Percentiles rank a stretch among this genome's conserved stretches.
These are phyloP conservation scores for Litchi chinensis DNA, from an alignment of 345 rosid species.

Conservation along the genomic window DNA sequence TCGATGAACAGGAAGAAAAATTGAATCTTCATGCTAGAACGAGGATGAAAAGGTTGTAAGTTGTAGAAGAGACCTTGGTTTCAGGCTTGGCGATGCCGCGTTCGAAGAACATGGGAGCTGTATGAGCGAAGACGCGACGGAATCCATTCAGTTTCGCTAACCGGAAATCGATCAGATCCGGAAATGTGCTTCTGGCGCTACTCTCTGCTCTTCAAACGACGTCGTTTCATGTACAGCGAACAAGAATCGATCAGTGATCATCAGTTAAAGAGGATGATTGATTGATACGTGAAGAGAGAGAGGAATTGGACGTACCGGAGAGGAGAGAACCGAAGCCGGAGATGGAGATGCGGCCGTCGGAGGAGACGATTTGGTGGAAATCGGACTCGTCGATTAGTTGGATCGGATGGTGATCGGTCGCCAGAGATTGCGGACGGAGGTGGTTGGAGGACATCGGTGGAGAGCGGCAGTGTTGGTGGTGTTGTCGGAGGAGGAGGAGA, in stretches of 20 bases:
- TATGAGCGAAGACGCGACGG: conserved; percentile 83
- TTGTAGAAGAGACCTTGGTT: conserved; percentile 58
- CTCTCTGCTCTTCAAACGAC: conserved; percentile 44
- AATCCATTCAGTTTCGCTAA: conserved; percentile 73
- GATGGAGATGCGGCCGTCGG: conserved; percentile 74
- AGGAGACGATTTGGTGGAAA: conserved; percentile 52
- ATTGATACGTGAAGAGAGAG: neutral
- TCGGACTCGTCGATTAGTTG: conserved; percentile 64
- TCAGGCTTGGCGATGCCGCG: conserved; percentile 88
- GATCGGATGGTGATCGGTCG: conserved; percentile 24
- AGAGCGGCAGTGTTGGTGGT: conserved; percentile 1
- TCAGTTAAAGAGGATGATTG: neutral
- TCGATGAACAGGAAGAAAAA: neutral
- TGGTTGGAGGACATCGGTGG: conserved; percentile 27
- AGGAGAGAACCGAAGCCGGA: conserved; percentile 97
- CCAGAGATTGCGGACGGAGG: conserved; percentile 15
- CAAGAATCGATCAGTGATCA: neutral
- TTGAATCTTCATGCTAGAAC: neutral
- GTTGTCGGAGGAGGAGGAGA: conserved; percentile 18
- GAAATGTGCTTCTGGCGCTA: conserved; percentile 92
- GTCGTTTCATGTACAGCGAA: neutral
- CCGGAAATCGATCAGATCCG: conserved; percentile 74
- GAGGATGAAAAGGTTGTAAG: neutral
- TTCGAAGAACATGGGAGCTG: conserved; percentile 89
- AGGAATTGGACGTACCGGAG: conserved; percentile 56